Evolutionary conservation across 1,284 basidiomycete genomes (phyloP), one percentile per base, ranked within the genome.

Genomic region (Boletus smithii): DNA sequence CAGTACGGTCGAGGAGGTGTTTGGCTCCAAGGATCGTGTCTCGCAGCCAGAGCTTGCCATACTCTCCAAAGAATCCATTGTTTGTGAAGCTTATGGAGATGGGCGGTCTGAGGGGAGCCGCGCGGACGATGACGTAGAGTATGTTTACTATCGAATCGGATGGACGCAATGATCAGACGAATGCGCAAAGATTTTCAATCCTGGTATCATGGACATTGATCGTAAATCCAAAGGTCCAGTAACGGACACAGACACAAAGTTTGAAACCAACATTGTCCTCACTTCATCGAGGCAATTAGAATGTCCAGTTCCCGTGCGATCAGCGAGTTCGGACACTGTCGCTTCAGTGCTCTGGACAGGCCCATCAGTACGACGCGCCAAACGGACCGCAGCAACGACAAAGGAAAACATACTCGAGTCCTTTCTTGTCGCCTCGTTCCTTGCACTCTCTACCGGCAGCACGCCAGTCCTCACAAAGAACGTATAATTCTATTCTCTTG

Each of bases 401-500:
- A 47, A 49, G 44, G 14, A 24, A 41, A 16, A 80, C 89, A 63
- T 65, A 93, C 91, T 91, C 87, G 16, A 95, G 66, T 54, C 83
- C 87, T 9, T 76, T 77, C 65, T 85, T 89, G 61, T 95, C 91
- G 2, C 83, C 82, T 23, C 88, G 74, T 42, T 93, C 90, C 67
- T 91, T 93, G 66, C 89, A 93, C 54, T 91, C 87, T 65, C 83
- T 85, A 2, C 87, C 93, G 0, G 93, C 93, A 65, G 81, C 74
- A 40, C 84, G 77, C 91, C 91, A 95, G 51, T 95, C 92, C 4
- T 85, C 86, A 62, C 91, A 95, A 49, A 83, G 75, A 11, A 92
- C 85, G 60, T 91, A 97, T 33, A 97, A 69, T 53, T 97, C 92
- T 3, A 86, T 81, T 17, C 91, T 77, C 53, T 80, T 82, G n/a